Evolutionary conservation across 768 basidiomycete genomes (phyloP), one percentile per base, ranked within the genome.

Genomic region (Gyrodon lividus): DNA sequence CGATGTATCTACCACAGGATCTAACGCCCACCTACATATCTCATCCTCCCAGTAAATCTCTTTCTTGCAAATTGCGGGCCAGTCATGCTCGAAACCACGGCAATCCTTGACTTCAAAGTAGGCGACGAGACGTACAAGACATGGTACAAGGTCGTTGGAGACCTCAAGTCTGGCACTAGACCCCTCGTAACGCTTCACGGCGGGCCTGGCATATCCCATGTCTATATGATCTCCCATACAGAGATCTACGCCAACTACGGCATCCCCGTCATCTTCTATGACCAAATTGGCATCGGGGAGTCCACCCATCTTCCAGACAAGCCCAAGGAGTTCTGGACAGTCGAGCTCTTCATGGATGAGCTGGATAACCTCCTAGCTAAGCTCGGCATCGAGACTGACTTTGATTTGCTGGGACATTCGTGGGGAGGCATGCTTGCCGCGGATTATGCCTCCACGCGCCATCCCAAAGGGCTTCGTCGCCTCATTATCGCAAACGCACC

Each of bases 381-480:
- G 19, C 66, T 84, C 17, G 70, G 65, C 0, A 72, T 82, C 51
- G 38, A 60, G 8, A 57, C 62, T 5, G 54, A 60, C n/a, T 83
- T 74, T 59, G 70, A 75, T 55, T 59, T 83, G 2, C 55, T 75
- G 1, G 83, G 83, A 0, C 82, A 83, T 43, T 81, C 78, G 5
- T 82, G 81, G 81, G 83, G 82, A 12, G 80, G 76, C 1, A 80
- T 80, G 66, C 68, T 83, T 8, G 79, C 68, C 0, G 55, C 67
- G 5, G 71, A 76, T 34, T 77, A 74, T 43, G 76, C 58, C 6
- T 63, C 71, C 33, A 57, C 65, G 14, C 65, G 67, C 12, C 67
- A 73, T n/a, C 77, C 77, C 2, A 20, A 46, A 0, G 76, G 76
- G 0, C 52, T 80, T 10, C 69, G 63, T 40, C 71, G 62, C 8